Evolutionary conservation across 192 early-diverging fungal genomes (phyloP), one percentile per base, ranked within the genome.

Genomic region (Backusella sp.): DNA sequence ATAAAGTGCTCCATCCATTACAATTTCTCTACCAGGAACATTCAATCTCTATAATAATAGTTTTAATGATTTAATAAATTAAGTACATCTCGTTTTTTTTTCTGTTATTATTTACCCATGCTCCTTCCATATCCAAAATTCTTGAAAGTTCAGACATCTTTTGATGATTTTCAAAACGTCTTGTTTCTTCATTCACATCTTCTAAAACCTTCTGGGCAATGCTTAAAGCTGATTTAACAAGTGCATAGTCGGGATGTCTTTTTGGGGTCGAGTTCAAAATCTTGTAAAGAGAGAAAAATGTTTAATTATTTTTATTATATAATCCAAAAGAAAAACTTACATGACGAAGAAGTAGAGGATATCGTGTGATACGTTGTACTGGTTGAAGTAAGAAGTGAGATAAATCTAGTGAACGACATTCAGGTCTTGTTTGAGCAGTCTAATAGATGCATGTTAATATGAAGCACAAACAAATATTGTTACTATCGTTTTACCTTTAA

Each of bases 321-420:
- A 8, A 2, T 14, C 1, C 12, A 39, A 39, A 12, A 56, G 2
- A 41, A 76, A 56, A 44, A 67, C 36, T 34, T 84, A 90, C 90
- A 79, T 95, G 91, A 15, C 91, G 88, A 30, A 99, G 85, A 15
- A 98, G 86, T 53, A 99, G 84, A 26, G 92, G 92, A 82, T 98
- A 99, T 83, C 97, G 88, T 15, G 97, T 96, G 44, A 99, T 88
- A 6, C 98, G 91, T 81, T 99, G 98, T 32, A 99, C 88, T 1
- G 98, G 98, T 7, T 97, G 86, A 26, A 98, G 87, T 39, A 96
- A 82, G 72, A 91, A 96, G 34, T 90, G 91, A 0, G 89, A 92
- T 11, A 96, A 86, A 76, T 96, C 94, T 36, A 96, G 77, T 42
- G 84, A 85, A 1, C 91, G 89, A 76, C 92, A 95, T 34, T 82